Percentiles rank a stretch among this genome's conserved stretches.
These are phyloP conservation scores for Favolaschia claudopus DNA, from an alignment of 768 basidiomycete species.

Conservation along the genomic window DNA sequence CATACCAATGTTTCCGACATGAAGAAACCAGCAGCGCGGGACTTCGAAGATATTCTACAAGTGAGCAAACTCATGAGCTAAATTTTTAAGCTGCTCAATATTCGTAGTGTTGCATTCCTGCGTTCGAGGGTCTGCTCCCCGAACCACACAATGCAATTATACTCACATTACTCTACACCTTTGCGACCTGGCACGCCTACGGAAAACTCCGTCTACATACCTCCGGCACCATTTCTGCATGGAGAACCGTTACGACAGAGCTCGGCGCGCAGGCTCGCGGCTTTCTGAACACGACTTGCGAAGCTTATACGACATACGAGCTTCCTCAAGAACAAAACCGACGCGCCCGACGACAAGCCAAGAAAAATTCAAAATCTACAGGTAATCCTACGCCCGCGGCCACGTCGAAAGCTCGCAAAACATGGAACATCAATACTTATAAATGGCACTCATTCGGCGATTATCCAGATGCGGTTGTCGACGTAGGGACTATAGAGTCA, in stretches of 20 bases:
- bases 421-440: slow-evolving; percentile 26
- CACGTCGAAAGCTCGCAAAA: not conserved
- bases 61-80: slow-evolving; percentile 12
- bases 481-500: not conserved
- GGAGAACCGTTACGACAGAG: not conserved
- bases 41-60: slow-evolving; percentile 43
- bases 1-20: slow-evolving; percentile 29
- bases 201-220: slow-evolving; percentile 31
- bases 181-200: slow-evolving; percentile 28
- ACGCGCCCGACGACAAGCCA: not conserved
- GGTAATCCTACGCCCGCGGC: not conserved
- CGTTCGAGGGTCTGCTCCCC: slow-evolving; percentile 33
- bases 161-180: slow-evolving; percentile 22
- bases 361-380: not conserved
- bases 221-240: not conserved
- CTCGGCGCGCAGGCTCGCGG: not conserved
- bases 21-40: slow-evolving; percentile 30
- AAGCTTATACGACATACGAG: not conserved
- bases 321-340: not conserved
- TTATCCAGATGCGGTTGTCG: slow-evolving; percentile 22
- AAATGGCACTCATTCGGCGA: slow-evolving; percentile 28
- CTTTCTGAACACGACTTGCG: not conserved
- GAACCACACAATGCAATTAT: slow-evolving; percentile 20
- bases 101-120: slow-evolving; percentile 27
- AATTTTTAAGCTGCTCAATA: not conserved